Evolutionary conservation across 768 basidiomycete genomes (phyloP), one percentile per base, ranked within the genome.

Genomic region (Agaricus blazei): DNA sequence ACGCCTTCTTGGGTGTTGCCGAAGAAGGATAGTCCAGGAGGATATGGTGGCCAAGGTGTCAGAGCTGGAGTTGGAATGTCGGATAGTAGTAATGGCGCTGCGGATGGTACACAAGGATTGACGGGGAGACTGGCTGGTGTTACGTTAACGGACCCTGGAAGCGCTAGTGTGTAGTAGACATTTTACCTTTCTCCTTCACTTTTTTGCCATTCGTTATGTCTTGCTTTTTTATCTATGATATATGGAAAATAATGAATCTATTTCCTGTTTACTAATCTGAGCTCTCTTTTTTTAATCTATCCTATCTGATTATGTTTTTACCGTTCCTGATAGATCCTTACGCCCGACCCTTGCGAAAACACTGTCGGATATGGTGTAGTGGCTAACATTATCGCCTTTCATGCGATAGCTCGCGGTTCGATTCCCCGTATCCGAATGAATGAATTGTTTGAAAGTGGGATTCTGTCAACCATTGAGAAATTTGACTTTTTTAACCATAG

Each of bases 1-100:
- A 68, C 65, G n/a, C 77, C 77, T 8, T 68, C 75, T 38, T 79
- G 77, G 77, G 72, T 78, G 1, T 58, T 79, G 28, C 77, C 75
- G 12, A 78, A 75, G 72, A 75, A 73, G 54, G 49, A 51, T 41
- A 45, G 34, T 49, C 51, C 40, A 48, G 40, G 48, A 24, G 36
- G 49, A 51, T 11, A 24, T 29, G 44, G 38, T 54, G 52, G 49
- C 9, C 46, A 29, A 7, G 23, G 24, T 12, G 12, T 29, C 12
- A 29, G 27, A 28, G 46, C 15, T 47, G 43, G 9, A 44, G 9
- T 23, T 44, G 19, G 6, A 44, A 24, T 27, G 26, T 24, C 19
- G 9, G 46, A 36, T 15, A n/a, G 29, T 15, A 34, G 48, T 15
- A 24, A 34, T 9, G 29, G 29, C 3, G 23, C n/a, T 47, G 51